Percentiles rank a stretch among this genome's conserved stretches.
These are phyloP conservation scores for Emydomyces testavorans DNA, from an alignment of 2,329 filamentous ascomycete genomes.

Conservation along the genomic window DNA sequence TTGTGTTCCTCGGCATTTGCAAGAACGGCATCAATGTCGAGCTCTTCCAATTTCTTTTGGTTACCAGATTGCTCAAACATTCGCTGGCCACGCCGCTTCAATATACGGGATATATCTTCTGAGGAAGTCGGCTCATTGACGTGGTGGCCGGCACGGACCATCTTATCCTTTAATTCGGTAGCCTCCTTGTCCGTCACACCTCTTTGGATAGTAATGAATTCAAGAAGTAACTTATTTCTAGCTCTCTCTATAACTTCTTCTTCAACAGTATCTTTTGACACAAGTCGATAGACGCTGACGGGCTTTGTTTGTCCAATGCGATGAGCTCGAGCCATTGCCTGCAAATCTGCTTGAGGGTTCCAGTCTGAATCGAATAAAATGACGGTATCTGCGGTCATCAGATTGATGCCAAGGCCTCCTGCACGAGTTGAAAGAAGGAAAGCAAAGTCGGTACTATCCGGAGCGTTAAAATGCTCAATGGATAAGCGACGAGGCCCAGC, in stretches of 20 bases:
- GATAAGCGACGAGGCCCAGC: conserved; percentile 79
- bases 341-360: conserved; percentile 96
- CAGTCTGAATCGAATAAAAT: conserved; percentile 94
- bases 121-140: conserved; percentile 73
- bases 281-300: conserved; percentile 89
- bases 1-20: conserved; percentile 96
- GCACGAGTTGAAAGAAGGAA: conserved; percentile 91
- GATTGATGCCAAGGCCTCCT: conserved; percentile 85
- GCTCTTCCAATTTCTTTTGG: conserved; percentile 88
- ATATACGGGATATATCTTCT: conserved; percentile 88
- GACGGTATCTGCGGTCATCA: conserved; percentile 93
- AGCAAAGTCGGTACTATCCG: conserved; percentile 88
- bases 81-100: conserved; percentile 96
- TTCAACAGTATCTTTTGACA: conserved; percentile 96
- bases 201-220: conserved; percentile 93
- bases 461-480: conserved; percentile 98
- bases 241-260: conserved; percentile 94
- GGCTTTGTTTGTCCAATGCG: conserved; percentile 94
- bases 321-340: conserved; percentile 96
- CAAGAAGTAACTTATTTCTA: conserved; percentile 91
- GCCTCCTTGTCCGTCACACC: conserved; percentile 90
- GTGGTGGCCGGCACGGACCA: conserved; percentile 48
- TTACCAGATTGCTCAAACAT: conserved; percentile 98
- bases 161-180: conserved; percentile 71
- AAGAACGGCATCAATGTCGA: conserved; percentile 87